Evolutionary conservation across 2,329 filamentous ascomycete species (phyloP), one percentile per base, ranked within the genome.

Genomic region (Tolypocladium capitatum): DNA sequence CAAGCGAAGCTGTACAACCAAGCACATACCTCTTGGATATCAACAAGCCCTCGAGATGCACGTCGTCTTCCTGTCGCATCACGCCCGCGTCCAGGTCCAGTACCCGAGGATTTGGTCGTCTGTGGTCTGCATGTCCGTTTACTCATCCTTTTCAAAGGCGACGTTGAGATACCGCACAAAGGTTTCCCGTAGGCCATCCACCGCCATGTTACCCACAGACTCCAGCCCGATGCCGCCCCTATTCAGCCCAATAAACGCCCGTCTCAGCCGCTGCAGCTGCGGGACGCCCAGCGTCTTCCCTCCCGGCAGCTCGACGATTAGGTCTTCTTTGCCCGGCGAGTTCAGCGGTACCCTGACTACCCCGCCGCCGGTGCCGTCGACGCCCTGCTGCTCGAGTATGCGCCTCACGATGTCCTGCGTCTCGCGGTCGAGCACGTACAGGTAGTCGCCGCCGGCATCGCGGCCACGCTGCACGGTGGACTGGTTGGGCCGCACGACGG

Each of bases 231-330:
- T 89, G 60, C 73, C 84, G 58, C 68, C 87, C 45, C 87, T 72
- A 56, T 90, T 90, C 61, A 94, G 63, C 5, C 74, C 76, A 56
- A 91, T 81, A 65, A 86, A 94, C 44, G 88, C 85, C 57, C 87
- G 75, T 50, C 87, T 73, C 55, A 90, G 68, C 53, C 87, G 74
- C 67, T 94, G 87, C 54, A 94, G 67, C 61, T 88, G 84, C 9
- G 86, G 82, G 40, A 92, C 61, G 1, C 82, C 82, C 45, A 88
- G 68, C 52, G 78, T 80, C 51, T 75, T 78, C 10, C 70, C 71
- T 9, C 57, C 52, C 0, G 86, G 86, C 45, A 92, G 67, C 53
- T 82, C 75, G 21, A 92, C 71, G 1, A 74, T 65, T 48, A 81
- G 63, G 16, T 75, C 72, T 2, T 78, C 73, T 18, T 63, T 69